Conservation (phyloP, 2,329 filamentous ascomycete species). For the Fusarium domesticum region DNA sequence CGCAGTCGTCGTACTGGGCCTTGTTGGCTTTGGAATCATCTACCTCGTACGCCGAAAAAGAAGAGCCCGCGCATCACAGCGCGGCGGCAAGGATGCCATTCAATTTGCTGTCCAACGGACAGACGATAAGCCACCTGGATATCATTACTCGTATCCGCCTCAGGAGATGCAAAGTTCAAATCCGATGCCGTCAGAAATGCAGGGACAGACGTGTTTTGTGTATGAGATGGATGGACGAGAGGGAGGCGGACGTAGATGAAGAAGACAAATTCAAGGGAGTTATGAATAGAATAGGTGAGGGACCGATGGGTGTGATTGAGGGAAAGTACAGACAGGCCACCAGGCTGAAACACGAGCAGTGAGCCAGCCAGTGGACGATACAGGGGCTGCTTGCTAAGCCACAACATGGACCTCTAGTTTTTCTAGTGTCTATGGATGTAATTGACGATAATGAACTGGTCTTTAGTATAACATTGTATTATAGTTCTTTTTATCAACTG, state of each 20-base stretch:
- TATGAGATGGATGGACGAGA: slow-evolving; percentile 11
- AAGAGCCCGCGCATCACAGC: not conserved
- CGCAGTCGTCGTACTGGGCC: not conserved
- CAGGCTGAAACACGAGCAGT: too few relatives aligned
- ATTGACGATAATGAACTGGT: too few relatives aligned
- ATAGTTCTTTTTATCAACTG: too few relatives aligned
- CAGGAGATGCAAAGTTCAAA: slow-evolving; percentile 3
- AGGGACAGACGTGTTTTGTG: slow-evolving; percentile 10
- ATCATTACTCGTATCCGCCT: slow-evolving; percentile 2
- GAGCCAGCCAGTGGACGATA: too few relatives aligned
- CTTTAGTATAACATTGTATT: too few relatives aligned
- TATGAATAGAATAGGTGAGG: not conserved
- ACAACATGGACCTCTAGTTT: too few relatives aligned
- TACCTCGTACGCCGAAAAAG: slow-evolving; percentile 1
- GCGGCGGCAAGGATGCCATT: not conserved
- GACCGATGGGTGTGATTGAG: too few relatives aligned
- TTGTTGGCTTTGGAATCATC: slow-evolving; percentile 4
- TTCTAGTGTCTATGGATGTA: too few relatives aligned
- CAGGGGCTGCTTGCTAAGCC: too few relatives aligned
- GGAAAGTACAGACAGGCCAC: too few relatives aligned
- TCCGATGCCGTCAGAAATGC: slow-evolving; percentile 4
- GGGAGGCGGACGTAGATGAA: not conserved
- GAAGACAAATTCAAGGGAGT: not conserved
- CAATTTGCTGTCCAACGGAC: not conserved
- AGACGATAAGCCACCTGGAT: not conserved